phyloP scores from a whole-genome alignment of 75 land plant genomes.

The Pseudotsuga menziesii region DNA sequence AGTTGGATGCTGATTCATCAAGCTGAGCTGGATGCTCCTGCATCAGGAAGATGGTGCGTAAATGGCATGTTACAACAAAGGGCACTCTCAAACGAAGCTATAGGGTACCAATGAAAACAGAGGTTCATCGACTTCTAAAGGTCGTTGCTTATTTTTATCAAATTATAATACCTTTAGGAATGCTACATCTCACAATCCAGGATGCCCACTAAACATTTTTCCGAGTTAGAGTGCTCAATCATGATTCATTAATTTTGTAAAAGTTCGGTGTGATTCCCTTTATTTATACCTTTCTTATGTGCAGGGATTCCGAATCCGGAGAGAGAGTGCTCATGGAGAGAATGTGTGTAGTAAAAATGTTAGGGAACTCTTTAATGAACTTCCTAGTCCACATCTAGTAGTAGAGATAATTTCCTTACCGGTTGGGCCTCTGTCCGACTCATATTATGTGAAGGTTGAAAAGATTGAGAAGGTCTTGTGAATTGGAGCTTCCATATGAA shows the following conservation, averaged over 20 bases:
- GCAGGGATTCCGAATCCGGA: conserved; percentile 92
- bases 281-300: not conserved
- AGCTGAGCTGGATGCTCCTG: too few relatives aligned
- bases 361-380: conserved; percentile 92
- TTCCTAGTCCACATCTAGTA: conserved; percentile 89
- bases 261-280: not conserved
- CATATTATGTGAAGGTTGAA: conserved; percentile 82
- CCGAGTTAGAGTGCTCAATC: too few relatives aligned
- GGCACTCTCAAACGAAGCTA: conserved; percentile 55
- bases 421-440: conserved; percentile 77
- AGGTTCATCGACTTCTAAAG: conserved; percentile 70
- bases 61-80: too few relatives aligned
- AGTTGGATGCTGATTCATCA: too few relatives aligned
- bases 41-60: too few relatives aligned
- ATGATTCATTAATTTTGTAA: too few relatives aligned
- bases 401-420: conserved; percentile 95
- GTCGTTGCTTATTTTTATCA: conserved; percentile 76
- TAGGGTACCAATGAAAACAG: conserved; percentile 70
- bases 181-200: conserved; percentile 82
- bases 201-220: too few relatives aligned
- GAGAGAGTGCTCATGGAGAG: conserved; percentile 96
- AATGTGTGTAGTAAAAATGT: conserved; percentile 95
- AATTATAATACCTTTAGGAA: conserved; percentile 89
- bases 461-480: conserved; percentile 84
- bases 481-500: conserved; percentile 65